Evolutionary conservation across 768 basidiomycete genomes (phyloP), one percentile per base, ranked within the genome.

Genomic region (Termitomyces titanicus): DNA sequence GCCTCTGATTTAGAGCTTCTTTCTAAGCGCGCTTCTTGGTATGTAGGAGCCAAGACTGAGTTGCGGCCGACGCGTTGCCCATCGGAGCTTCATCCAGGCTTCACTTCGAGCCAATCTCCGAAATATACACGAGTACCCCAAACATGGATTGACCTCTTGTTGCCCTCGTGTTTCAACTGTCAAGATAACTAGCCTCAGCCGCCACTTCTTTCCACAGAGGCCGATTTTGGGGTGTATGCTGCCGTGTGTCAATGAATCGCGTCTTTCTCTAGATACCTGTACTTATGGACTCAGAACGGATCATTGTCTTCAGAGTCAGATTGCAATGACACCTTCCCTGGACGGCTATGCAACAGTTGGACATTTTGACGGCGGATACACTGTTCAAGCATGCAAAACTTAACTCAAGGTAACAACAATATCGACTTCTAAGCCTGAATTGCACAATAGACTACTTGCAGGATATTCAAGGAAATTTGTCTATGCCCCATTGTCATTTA

Each of bases 221-320:
- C 47, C 10, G 17, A 34, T 31, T 31, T 38, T 45, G 18, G 44
- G 34, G 22, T 48, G 9, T 27, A 15, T 38, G 45, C 24, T 27
- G 37, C 17, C 20, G 34, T 34, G n/a, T 31, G 44, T 34, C 33
- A 39, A 47, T 31, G 29, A 10, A 47, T 47, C 37, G n/a, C 15
- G 8, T 6, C n/a, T 51, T 22, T 42, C 46, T 31, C 35, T 53
- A 8, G 13, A 46, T 54, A 24, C 40, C 31, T 40, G 24, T 20
- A 13, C 17, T 22, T 27, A 34, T 10, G 47, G n/a, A 38, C 25
- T 49, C 17, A 27, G 12, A 33, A 54, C 53, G 53, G 53, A 54
- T 54, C 53, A 48, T 48, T 29, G 7, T 38, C 33, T 24, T 40
- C n/a, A n/a, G n/a, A n/a, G 37, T 48, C 54, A 55, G 48, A 12